Evolutionary conservation across 140 eudicot species (phyloP), one percentile per base, ranked within the genome.

Genomic region (Bidens hawaiensis): DNA sequence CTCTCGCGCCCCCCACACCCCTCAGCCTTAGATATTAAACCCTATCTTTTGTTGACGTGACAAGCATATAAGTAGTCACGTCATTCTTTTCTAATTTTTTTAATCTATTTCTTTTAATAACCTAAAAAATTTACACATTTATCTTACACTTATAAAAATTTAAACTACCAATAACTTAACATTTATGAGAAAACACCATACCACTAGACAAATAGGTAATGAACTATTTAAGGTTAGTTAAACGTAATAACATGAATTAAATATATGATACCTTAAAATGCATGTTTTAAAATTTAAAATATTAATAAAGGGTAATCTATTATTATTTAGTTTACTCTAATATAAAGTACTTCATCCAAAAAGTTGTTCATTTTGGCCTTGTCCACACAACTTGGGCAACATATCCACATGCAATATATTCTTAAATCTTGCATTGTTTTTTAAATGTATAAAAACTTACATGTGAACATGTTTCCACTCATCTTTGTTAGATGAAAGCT

Each of bases 391-490:
- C 57, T 65, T 65, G 73, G 73, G 57, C 68, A 74, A 19, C 73
- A 60, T 49, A 47, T 67, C 57, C 78, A 66, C 78, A 74, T 74
- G 78, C 78, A 74, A 26, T 48, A 48, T 71, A 19, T 53, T 62
- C 64, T 31, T 50, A 71, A 52, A 52, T 41, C 61, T 53, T 62
- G 62, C 15, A 47, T 62, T 38, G 64, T 41, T 62, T 40, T 62
- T 41, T 7, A 9, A 50, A 62, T 62, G 69, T 64, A 26, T 25
- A 10, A 23, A 48, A 36, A 66, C 53, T 65, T 57, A 74, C 78
- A 74, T 59, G 74, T 74, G 78, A 74, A 8, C 78, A 57, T 74
- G 78, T 74, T 73, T 74, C 58, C 78, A 27, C 58, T 60, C 23
- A 25, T 23, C 12, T 49, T 71, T 49, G 69, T 60, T 61, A 15